Base-by-base conservation (phyloP, 164 flowering plant genomes). In the Brasenia schreberi region DNA sequence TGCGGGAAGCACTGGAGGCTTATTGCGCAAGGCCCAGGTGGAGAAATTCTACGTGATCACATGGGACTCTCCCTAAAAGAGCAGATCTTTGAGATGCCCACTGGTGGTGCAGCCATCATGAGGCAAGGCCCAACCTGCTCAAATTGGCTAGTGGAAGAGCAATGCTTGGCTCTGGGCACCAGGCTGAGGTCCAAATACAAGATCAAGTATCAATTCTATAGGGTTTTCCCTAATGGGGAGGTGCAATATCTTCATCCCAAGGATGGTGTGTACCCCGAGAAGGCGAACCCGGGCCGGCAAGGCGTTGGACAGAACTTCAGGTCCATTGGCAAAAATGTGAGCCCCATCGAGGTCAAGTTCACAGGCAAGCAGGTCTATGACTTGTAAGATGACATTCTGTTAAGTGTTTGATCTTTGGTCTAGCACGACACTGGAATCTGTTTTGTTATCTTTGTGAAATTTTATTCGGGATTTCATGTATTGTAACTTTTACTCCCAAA, bases 211-310 rank as follows among this genome's bases (percentile, higher is more conserved):
- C 98, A 94, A 69, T 94, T 94, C 71, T 94, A 94, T 78, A 80
- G 98, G 84, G 98, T 91, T 7, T 91, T 94, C 77, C 98, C 97
- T 10, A 94, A 86, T 70, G 98, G 98, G 4, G 97, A 94, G 76
- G 98, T 94, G 18, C 98, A 94, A 45, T 94, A 91, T 65, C 76
- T 94, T 70, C 98, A 94, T 78, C 98, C 98, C 0, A 94, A 94
- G 69, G 98, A 94, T 74, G 98, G 98, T 3, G 97, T 94, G n/a
- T 94, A 94, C 81, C 98, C 96, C 0, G 98, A 94, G 84, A 94
- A 94, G 86, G 98, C 89, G 67, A 94, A 94, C 79, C 79, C 89
- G 0, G 98, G 98, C 0, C 84, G 98, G 18, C 77, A 84, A 66
- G 97, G 97, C 0, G 98, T 90, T 1, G 96, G 95, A 0, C 72